Evolutionary conservation across 495 filamentous ascomycete species (phyloP).

Genomic region (Polyplosphaeria fusca): DNA sequence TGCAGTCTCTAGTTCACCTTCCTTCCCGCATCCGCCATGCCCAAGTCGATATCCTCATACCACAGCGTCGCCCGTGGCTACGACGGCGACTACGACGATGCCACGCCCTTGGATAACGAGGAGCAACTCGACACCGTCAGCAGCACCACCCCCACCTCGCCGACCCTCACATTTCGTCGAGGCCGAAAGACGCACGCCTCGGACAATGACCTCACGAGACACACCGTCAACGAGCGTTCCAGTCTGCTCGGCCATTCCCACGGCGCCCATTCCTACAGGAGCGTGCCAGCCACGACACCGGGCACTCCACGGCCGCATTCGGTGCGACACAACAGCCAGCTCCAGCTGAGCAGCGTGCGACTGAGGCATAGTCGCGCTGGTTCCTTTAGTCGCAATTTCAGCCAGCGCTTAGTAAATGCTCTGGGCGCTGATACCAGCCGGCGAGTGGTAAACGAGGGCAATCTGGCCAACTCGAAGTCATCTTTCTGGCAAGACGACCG

Average conservation of each 20-base stretch:
- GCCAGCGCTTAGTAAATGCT: constrained; percentile 38
- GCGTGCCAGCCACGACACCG: constrained; percentile 34
- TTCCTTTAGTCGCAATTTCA: constrained; percentile 39
- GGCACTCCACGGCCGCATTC: constrained; percentile 35
- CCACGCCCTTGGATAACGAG: constrained; percentile 8
- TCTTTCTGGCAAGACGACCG: constrained; percentile 63
- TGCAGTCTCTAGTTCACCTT: constrained; percentile 6
- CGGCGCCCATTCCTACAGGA: constrained; percentile 31
- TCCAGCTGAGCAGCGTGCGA: constrained; percentile 18
- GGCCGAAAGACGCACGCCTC: constrained; percentile 14
- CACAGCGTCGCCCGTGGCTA: constrained; percentile 9
- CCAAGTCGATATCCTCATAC: constrained; percentile 29
- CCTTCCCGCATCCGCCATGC: constrained; percentile 13
- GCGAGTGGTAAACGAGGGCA: constrained; percentile 10
- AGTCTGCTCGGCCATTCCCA: constrained; percentile 26
- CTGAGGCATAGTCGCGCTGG: constrained; percentile 36
- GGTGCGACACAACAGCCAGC: constrained; percentile 32
- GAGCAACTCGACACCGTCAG: constrained; percentile 28
- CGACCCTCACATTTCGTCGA: constrained; percentile 19
- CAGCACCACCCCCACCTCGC: constrained; percentile 33
- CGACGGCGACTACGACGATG: constrained; percentile 22
- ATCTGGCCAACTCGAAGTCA: constrained; percentile 33
- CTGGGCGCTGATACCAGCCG: constrained; percentile 17
- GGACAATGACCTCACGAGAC: constrained; percentile 20
- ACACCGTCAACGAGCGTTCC: constrained; percentile 24